Conservation (phyloP, 768 basidiomycete genomes). For the Phaeotremella fagi region DNA sequence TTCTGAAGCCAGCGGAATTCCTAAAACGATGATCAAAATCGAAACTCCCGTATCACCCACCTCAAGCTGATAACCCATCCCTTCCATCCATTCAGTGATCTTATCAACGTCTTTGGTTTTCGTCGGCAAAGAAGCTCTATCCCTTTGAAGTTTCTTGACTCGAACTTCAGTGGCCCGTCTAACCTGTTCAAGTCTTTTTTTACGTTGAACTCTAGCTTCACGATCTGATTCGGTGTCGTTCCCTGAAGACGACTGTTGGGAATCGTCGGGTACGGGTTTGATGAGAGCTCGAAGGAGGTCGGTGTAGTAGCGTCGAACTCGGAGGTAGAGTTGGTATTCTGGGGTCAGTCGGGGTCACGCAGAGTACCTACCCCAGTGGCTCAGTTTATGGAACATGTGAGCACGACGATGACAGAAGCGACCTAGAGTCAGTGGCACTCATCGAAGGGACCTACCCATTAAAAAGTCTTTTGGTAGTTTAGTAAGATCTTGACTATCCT, state of each 20-base stretch:
- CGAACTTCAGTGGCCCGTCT: slow-evolving; percentile 6
- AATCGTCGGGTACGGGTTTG: slow-evolving; percentile 44
- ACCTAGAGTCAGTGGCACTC: slow-evolving; percentile 7
- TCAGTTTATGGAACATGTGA: slow-evolving; percentile 37
- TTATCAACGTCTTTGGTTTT: slow-evolving; percentile 32
- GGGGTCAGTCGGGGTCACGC: too few relatives aligned
- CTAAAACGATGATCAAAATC: slow-evolving; percentile 9
- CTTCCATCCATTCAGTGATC: slow-evolving; percentile 42
- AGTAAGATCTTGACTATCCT: too few relatives aligned
- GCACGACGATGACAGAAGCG: slow-evolving; percentile 34
- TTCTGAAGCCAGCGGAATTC: slow-evolving; percentile 26
- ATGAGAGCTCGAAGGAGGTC: slow-evolving; percentile 41
- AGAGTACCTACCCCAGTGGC: slow-evolving; percentile 52
- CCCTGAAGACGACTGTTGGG: slow-evolving; percentile 12
- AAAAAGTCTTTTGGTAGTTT: too few relatives aligned
- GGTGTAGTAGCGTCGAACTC: slow-evolving; percentile 29
- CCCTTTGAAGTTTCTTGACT: slow-evolving; percentile 8
- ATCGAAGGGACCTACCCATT: slow-evolving; percentile 22
- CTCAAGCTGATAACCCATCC: slow-evolving; percentile 25
- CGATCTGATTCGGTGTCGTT: slow-evolving; percentile 12
- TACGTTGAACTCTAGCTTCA: slow-evolving; percentile 9
- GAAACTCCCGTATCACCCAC: slow-evolving; percentile 24
- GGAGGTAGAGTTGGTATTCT: slow-evolving; percentile 32
- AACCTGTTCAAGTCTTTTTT: slow-evolving; percentile 1
- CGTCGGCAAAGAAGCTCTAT: slow-evolving; percentile 6